phyloP scores from a whole-genome alignment of 108 stramenopile genomes.

The Fistulifera pelliculosa region DNA sequence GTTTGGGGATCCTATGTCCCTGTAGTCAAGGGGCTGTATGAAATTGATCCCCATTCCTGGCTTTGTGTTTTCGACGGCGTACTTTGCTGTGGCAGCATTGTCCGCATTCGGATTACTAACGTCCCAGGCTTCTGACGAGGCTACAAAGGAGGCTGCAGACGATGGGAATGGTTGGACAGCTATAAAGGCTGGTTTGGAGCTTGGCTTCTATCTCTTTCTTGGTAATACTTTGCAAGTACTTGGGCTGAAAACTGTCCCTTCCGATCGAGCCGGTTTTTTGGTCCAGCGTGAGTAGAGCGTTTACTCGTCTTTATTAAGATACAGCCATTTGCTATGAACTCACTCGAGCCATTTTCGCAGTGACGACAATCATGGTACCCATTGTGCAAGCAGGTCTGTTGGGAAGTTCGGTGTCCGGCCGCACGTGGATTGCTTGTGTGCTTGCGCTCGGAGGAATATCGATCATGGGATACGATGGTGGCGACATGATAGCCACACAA shows the following conservation, averaged over 20 bases:
- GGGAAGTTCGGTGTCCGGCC: slow-evolving; percentile 16
- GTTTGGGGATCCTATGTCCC: slow-evolving; percentile 85
- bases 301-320: too few relatives aligned
- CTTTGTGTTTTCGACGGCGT: slow-evolving; percentile 78
- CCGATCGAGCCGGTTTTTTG: slow-evolving; percentile 77
- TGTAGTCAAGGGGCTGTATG: slow-evolving; percentile 61
- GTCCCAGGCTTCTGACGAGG: neutral
- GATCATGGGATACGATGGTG: slow-evolving; percentile 65
- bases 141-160: neutral
- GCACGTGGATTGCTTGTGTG: slow-evolving; percentile 65
- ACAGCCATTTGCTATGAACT: too few relatives aligned
- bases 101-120: slow-evolving; percentile 16
- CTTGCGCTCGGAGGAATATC: slow-evolving; percentile 68
- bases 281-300: slow-evolving; percentile 41
- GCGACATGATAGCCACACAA: slow-evolving; percentile 6
- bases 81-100: slow-evolving; percentile 56
- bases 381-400: slow-evolving; percentile 30
- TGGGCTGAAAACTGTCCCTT: slow-evolving; percentile 69
- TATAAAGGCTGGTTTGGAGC: slow-evolving; percentile 50
- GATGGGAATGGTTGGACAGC: neutral
- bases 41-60: slow-evolving; percentile 75
- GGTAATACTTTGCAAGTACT: slow-evolving; percentile 77
- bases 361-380: slow-evolving; percentile 78
- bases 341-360: slow-evolving; percentile 1
- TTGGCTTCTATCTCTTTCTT: slow-evolving; percentile 71